Evolutionary conservation across 768 basidiomycete genomes (phyloP).

Genomic region (Russula olivacea): DNA sequence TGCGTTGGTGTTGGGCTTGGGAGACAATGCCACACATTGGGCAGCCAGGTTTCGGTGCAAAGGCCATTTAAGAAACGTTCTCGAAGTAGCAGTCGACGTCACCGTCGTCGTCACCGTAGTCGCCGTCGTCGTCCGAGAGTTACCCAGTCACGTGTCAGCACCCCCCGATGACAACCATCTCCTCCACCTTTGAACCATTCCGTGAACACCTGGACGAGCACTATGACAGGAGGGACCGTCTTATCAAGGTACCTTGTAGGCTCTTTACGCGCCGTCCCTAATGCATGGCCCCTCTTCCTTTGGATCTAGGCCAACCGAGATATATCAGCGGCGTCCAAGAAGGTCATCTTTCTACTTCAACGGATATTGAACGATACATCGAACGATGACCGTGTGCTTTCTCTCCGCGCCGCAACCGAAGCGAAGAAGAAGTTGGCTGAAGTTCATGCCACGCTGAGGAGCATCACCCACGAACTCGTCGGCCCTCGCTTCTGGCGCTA

Average conservation of each 20-base stretch:
- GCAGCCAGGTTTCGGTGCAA: constrained; percentile 61
- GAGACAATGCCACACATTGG: constrained; percentile 72
- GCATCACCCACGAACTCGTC: constrained; percentile 53
- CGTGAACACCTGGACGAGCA: constrained; percentile 71
- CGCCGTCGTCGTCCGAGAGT: background rate
- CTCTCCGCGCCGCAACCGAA: constrained; percentile 43
- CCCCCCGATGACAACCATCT: constrained; percentile 22
- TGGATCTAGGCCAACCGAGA: constrained; percentile 66
- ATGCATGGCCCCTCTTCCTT: no score
- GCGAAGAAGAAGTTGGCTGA: constrained; percentile 60
- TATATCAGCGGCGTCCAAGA: constrained; percentile 87
- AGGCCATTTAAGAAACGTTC: constrained; percentile 39
- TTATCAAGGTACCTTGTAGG: constrained; percentile 66
- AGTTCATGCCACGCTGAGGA: constrained; percentile 57
- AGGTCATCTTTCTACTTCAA: constrained; percentile 88
- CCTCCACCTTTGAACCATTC: constrained; percentile 51
- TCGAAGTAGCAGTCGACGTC: background rate
- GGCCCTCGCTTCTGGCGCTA: constrained; percentile 75
- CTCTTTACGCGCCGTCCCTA: background rate
- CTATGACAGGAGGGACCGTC: constrained; percentile 81
- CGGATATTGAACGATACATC: constrained; percentile 50
- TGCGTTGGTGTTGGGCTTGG: constrained; percentile 41
- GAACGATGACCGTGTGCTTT: constrained; percentile 32
- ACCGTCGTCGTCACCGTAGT: background rate
- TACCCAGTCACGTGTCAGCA: constrained; percentile 6